phyloP scores from a whole-genome alignment of 1,284 basidiomycete genomes.

The Marasmius fiardii region DNA sequence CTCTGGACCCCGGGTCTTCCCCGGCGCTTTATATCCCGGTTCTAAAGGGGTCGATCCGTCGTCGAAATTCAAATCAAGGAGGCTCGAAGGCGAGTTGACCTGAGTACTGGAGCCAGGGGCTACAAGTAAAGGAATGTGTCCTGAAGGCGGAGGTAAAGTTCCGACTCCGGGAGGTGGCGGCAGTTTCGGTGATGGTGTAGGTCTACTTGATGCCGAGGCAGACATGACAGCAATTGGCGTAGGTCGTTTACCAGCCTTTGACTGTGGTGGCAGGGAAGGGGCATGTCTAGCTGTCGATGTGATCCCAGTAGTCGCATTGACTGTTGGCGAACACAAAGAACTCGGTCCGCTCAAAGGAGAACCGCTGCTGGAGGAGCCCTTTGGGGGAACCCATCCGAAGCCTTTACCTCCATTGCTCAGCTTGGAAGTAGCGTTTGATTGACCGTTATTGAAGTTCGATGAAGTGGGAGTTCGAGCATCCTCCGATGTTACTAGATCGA shows the following conservation, averaged over 20 bases:
- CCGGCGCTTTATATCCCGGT: not conserved
- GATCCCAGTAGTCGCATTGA: not conserved
- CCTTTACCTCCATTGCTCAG: not conserved
- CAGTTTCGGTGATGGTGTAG: conserved; percentile 2
- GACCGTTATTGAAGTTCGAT: not conserved
- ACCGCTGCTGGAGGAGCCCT: not conserved
- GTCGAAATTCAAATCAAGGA: not conserved
- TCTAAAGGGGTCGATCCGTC: not conserved
- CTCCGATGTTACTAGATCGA: not conserved
- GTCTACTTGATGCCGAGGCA: conserved; percentile 8
- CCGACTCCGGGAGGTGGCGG: conserved; percentile 9
- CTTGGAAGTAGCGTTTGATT: not conserved
- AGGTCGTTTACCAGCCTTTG: conserved; percentile 6
- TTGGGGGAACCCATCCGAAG: not conserved
- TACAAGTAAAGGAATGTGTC: conserved; percentile 18
- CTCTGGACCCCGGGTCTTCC: not conserved
- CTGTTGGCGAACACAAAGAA: not conserved
- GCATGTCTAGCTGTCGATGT: not conserved
- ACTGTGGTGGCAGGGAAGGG: not conserved
- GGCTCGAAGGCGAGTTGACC: not conserved
- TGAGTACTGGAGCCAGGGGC: not conserved
- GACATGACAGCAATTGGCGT: conserved; percentile 27
- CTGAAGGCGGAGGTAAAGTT: conserved; percentile 24
- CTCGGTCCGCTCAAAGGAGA: not conserved
- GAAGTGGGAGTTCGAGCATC: not conserved